Evolutionary conservation across 345 rosid genomes (phyloP).

Genomic region (Lagerstroemia speciosa): DNA sequence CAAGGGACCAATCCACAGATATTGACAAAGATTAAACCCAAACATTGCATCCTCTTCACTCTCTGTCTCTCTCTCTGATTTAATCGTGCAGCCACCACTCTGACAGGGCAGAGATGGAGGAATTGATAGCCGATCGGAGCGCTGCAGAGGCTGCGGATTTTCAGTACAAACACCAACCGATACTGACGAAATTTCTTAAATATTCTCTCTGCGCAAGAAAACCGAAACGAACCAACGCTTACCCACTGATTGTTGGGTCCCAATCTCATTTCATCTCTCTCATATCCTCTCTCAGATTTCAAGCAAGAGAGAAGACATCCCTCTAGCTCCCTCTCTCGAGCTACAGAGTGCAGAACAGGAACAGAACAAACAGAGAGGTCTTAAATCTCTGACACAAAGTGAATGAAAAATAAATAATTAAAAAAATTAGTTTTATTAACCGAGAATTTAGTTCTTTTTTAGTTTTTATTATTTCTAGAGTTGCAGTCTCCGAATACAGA

Average conservation of each 20-base stretch:
- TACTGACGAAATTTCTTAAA: neutral
- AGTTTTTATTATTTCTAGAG: neutral
- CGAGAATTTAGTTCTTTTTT: neutral
- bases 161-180: slow-evolving; percentile 4
- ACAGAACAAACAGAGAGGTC: slow-evolving; percentile 29
- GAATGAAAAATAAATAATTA: neutral
- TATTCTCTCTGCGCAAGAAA: slow-evolving; percentile 7
- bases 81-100: neutral
- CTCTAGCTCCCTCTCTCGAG: slow-evolving; percentile 9
- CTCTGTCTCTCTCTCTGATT: neutral
- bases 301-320: slow-evolving; percentile 1
- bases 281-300: neutral
- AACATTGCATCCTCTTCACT: neutral
- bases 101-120: too few relatives aligned
- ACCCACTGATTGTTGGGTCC: slow-evolving; percentile 3
- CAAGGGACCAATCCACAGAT: neutral
- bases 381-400: slow-evolving; percentile 8
- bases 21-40: neutral
- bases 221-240: slow-evolving; percentile 16
- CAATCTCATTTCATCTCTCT: slow-evolving; percentile 9
- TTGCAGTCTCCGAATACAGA: neutral
- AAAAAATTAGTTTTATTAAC: neutral
- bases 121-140: slow-evolving; percentile 2
- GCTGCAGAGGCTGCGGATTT: neutral
- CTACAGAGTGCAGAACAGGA: slow-evolving; percentile 23